Percentiles rank a stretch among this genome's conserved stretches.
Conservation (phyloP, 2,329 filamentous ascomycete genomes). For the Arthrobotrys pseudoclavata region DNA sequence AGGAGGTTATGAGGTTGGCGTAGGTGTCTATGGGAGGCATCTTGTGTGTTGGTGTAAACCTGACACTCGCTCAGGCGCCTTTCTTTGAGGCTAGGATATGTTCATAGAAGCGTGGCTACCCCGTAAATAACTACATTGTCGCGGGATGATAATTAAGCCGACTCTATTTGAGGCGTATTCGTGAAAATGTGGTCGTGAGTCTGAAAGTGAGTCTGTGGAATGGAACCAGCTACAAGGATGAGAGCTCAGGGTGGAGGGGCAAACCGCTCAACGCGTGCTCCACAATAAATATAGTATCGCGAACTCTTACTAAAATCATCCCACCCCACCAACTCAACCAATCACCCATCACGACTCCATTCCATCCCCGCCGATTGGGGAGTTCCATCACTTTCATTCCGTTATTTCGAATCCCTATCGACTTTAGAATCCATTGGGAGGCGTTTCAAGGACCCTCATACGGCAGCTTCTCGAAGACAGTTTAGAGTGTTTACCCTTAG, state of each 20-base stretch:
- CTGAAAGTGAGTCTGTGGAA: slow-evolving; percentile 6
- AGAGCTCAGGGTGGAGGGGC: slow-evolving; percentile 43
- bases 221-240: slow-evolving; percentile 6
- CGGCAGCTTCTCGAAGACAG: slow-evolving; percentile 24
- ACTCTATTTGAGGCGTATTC: not conserved
- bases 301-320: slow-evolving; percentile 15
- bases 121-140: slow-evolving; percentile 26
- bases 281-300: slow-evolving; percentile 49
- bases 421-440: slow-evolving; percentile 1
- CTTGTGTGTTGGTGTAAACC: slow-evolving; percentile 1
- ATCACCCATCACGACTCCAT: slow-evolving; percentile 9
- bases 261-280: slow-evolving; percentile 55
- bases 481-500: slow-evolving; percentile 11
- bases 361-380: slow-evolving; percentile 35
- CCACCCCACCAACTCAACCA: slow-evolving; percentile 39
- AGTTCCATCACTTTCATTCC: slow-evolving; percentile 7
- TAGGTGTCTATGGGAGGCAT: slow-evolving; percentile 51
- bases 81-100: not conserved
- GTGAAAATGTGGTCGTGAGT: slow-evolving; percentile 1
- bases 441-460: slow-evolving; percentile 8
- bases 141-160: slow-evolving; percentile 13
- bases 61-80: not conserved
- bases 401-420: not conserved
- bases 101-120: not conserved
- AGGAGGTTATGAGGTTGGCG: slow-evolving; percentile 74